Evolutionary conservation across 805 yeast species (phyloP).

Genomic region (Torulaspora maleeae): DNA sequence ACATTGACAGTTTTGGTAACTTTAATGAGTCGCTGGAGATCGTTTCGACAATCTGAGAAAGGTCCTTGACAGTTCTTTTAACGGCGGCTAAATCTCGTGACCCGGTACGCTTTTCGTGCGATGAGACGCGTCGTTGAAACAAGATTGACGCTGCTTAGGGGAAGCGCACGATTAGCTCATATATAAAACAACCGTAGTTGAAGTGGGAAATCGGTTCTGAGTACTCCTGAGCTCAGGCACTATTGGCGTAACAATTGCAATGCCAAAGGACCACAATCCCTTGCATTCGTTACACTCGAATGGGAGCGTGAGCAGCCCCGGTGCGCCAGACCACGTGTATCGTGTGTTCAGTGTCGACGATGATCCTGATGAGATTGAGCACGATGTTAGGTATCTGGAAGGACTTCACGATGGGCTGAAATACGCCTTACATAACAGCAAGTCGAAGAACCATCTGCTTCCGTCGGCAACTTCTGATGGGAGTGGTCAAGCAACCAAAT

Average conservation of each 20-base stretch:
- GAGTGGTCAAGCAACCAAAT: neutral
- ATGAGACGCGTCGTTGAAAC: conserved; percentile 1
- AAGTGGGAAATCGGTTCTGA: neutral
- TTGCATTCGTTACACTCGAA: conserved; percentile 18
- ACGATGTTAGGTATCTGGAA: conserved; percentile 59
- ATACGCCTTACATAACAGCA: conserved; percentile 36
- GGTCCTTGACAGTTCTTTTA: too few species aligned
- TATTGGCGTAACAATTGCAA: neutral
- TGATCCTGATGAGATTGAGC: conserved; percentile 66
- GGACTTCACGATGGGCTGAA: conserved; percentile 70
- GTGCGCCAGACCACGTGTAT: conserved; percentile 25
- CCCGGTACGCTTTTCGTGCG: neutral
- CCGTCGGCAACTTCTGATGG: conserved; percentile 7
- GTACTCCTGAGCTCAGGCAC: neutral
- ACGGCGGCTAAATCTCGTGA: neutral
- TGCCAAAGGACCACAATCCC: conserved; percentile 14
- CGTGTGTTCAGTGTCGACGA: conserved; percentile 75
- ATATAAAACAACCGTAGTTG: neutral
- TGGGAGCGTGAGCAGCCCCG: conserved; percentile 22
- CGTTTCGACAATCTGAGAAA: neutral
- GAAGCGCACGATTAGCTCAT: neutral
- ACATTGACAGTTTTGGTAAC: too few species aligned
- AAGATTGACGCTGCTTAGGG: too few species aligned
- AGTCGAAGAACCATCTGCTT: conserved; percentile 5
- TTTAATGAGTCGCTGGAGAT: too few species aligned